Percentiles rank a stretch among this genome's conserved stretches.
phyloP scores from a whole-genome alignment of 2,329 filamentous ascomycete species.

The Colletotrichum trifolii region DNA sequence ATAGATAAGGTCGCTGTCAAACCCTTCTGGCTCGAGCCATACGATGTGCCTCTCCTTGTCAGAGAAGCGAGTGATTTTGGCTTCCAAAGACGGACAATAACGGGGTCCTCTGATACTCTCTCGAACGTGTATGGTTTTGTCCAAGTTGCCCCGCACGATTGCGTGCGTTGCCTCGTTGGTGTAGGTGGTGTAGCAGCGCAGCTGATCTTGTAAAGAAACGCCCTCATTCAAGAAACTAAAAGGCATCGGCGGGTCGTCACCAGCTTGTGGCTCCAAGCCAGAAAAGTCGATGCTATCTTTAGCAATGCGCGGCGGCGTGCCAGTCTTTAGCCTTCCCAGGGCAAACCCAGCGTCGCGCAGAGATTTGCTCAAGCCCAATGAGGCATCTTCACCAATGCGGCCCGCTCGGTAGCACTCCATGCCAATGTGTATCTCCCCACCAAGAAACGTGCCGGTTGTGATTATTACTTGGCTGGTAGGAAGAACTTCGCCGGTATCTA shows the following conservation, averaged over 20 bases:
- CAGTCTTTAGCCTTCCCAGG: slow-evolving; percentile 92
- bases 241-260: slow-evolving; percentile 86
- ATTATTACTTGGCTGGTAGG: slow-evolving; percentile 87
- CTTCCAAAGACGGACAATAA: slow-evolving; percentile 95
- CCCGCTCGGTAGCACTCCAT: slow-evolving; percentile 86
- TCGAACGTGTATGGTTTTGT: slow-evolving; percentile 95
- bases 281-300: slow-evolving; percentile 84
- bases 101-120: slow-evolving; percentile 94
- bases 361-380: slow-evolving; percentile 91
- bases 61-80: slow-evolving; percentile 89
- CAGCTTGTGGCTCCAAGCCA: slow-evolving; percentile 76
- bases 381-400: slow-evolving; percentile 92
- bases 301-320: slow-evolving; percentile 90
- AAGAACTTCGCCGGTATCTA: slow-evolving; percentile 89
- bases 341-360: slow-evolving; percentile 88
- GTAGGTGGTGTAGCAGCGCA: slow-evolving; percentile 87
- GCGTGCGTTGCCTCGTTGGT: slow-evolving; percentile 87
- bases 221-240: slow-evolving; percentile 90
- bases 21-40: slow-evolving; percentile 97
- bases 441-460: slow-evolving; percentile 94
- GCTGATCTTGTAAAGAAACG: slow-evolving; percentile 83
- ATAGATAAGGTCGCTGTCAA: slow-evolving; percentile 89
- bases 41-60: slow-evolving; percentile 87
- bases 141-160: slow-evolving; percentile 87
- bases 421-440: slow-evolving; percentile 96